Evolutionary conservation across 129 eudicot species (phyloP).

Genomic region (Flaveria trinervia): DNA sequence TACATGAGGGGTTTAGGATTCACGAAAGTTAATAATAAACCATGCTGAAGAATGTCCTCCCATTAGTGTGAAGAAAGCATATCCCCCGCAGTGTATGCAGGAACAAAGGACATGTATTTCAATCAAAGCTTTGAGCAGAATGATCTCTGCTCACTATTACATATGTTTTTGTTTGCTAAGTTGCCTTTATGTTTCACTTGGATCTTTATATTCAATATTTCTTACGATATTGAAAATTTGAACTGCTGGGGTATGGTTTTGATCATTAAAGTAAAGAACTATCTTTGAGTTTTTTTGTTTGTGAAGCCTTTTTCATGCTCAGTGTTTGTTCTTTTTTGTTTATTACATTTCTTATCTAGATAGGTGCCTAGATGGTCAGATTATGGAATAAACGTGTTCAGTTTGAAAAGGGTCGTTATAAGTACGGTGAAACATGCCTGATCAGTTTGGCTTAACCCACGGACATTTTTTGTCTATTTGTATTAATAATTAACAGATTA

Average conservation of each 20-base stretch:
- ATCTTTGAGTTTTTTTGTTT: background rate
- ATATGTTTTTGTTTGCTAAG: constrained; percentile 17
- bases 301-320: constrained; percentile 1
- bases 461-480: background rate
- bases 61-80: background rate
- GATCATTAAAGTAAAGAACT: background rate
- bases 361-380: background rate
- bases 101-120: background rate
- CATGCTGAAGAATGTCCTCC: background rate
- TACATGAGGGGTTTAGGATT: background rate
- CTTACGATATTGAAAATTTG: background rate
- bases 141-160: constrained; percentile 15
- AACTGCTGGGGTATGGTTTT: background rate
- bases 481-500: background rate
- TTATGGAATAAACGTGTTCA: background rate
- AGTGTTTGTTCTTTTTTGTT: constrained; percentile 4
- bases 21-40: background rate
- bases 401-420: background rate
- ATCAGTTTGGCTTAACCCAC: background rate
- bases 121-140: background rate
- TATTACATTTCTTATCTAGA: background rate
- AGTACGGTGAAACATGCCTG: background rate
- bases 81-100: background rate
- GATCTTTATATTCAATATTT: background rate
- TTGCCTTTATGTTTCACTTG: background rate